Conservation (phyloP, 2,329 filamentous ascomycete genomes). For the Ophiostoma piceae region DNA sequence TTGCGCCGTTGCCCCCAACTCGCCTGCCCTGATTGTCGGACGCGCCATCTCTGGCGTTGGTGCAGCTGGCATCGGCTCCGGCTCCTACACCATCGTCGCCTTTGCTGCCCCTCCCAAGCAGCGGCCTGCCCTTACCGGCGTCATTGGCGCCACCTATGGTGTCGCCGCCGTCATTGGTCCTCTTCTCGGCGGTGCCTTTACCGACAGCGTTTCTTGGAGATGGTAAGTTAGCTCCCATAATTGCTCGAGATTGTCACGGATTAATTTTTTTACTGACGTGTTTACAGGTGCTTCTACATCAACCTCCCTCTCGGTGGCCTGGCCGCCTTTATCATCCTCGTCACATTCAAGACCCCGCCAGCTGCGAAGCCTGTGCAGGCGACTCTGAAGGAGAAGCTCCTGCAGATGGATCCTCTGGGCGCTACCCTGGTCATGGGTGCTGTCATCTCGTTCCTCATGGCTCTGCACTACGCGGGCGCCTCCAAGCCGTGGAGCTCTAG, state of each 20-base stretch:
- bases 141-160: conserved; percentile 26
- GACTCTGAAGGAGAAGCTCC: conserved; percentile 37
- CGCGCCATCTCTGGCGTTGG: conserved; percentile 46
- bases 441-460: conserved; percentile 39
- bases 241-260: too few species aligned
- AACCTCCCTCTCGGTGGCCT: conserved; percentile 34
- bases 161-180: conserved; percentile 33
- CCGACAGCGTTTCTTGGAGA: conserved; percentile 30
- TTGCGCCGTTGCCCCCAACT: conserved; percentile 45
- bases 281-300: conserved; percentile 30
- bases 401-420: conserved; percentile 42
- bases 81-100: conserved; percentile 40
- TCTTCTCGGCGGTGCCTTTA: conserved; percentile 31
- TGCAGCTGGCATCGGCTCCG: conserved; percentile 40
- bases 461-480: conserved; percentile 41
- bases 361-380: conserved; percentile 33
- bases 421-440: conserved; percentile 37
- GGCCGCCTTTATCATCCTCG: conserved; percentile 29
- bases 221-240: conserved; percentile 25
- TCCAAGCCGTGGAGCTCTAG: conserved; percentile 36
- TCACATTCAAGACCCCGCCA: conserved; percentile 37
- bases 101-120: conserved; percentile 30
- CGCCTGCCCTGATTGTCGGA: conserved; percentile 47
- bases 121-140: conserved; percentile 32
- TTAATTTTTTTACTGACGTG: too few species aligned